Evolutionary conservation across 305 asterid genomes (phyloP), one percentile per base, ranked within the genome.

Genomic region (Fraxinus ornus): DNA sequence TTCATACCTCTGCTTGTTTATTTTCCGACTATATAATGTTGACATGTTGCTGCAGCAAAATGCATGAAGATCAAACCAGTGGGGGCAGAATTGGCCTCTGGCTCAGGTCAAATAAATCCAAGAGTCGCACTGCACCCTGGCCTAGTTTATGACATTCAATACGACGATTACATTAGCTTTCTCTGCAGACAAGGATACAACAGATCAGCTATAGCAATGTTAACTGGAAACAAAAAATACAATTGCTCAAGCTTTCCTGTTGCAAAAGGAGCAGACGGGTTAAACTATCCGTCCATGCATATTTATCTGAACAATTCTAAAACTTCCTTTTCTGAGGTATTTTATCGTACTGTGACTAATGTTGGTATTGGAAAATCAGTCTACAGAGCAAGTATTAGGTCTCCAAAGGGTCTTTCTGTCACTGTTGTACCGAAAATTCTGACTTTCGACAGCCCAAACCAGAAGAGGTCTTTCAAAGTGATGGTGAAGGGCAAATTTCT

Each of bases 211-310:
- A 86, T 93, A 7, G 87, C 86, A 4, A 52, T 82, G 3, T 2
- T 96, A 39, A 86, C 90, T 0, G 99, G 99, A 33, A 79, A 24
- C 80, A 88, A 81, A 35, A 80, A 22, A 3, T 80, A 84, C 87
- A 78, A 88, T 39, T 93, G 99, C 89, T 86, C 93, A 4, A 89
- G 72, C 19, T 35, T 83, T 7, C 87, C 88, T 10, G 71, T 24
- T 7, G 85, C 89, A 0, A 86, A 73, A 62, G 99, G 98, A 30
- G 57, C 84, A 0, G 99, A 96, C 7, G 97, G 93, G 22, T 90
- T 96, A 62, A 94, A 94, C 88, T 96, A 94, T 62, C 98, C 98
- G 3, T 89, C 98, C 1, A 88, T 94, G 57, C 87, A 94, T 80
- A 52, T 87, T 13, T 92, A 89, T 76, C 86, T 94, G 49, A 22